Evolutionary conservation across 345 rosid genomes (phyloP).

Genomic region (Eucalyptus victrix): DNA sequence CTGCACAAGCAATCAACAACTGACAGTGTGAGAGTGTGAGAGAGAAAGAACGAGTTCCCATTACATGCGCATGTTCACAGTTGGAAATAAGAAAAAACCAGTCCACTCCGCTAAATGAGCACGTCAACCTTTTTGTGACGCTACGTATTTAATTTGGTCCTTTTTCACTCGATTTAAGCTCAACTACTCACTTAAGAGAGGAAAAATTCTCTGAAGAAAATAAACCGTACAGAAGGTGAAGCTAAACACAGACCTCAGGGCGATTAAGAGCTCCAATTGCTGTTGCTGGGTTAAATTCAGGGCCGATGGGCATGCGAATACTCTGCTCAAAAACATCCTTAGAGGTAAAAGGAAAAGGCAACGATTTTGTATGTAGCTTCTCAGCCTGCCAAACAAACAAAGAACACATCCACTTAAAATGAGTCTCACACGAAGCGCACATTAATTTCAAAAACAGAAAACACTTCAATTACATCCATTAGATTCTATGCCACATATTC

Average conservation of each 20-base stretch:
- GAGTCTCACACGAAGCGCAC: neutral
- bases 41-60: neutral
- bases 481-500: neutral
- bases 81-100: neutral
- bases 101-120: neutral
- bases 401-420: neutral
- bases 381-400: slow-evolving; percentile 46
- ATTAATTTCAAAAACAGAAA: neutral
- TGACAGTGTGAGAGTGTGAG: neutral
- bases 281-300: slow-evolving; percentile 80
- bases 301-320: slow-evolving; percentile 90
- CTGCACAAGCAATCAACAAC: slow-evolving; percentile 13
- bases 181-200: neutral
- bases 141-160: neutral
- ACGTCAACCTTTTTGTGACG: neutral
- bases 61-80: neutral
- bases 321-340: slow-evolving; percentile 73
- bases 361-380: slow-evolving; percentile 52
- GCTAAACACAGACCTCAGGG: slow-evolving; percentile 47
- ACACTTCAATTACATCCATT: neutral
- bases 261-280: slow-evolving; percentile 55
- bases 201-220: neutral
- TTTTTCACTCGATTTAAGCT: neutral
- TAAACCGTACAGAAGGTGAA: neutral
- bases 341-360: slow-evolving; percentile 81